Evolutionary conservation across 192 early-diverging fungal genomes (phyloP).

Genomic region (Coemansia sp.): DNA sequence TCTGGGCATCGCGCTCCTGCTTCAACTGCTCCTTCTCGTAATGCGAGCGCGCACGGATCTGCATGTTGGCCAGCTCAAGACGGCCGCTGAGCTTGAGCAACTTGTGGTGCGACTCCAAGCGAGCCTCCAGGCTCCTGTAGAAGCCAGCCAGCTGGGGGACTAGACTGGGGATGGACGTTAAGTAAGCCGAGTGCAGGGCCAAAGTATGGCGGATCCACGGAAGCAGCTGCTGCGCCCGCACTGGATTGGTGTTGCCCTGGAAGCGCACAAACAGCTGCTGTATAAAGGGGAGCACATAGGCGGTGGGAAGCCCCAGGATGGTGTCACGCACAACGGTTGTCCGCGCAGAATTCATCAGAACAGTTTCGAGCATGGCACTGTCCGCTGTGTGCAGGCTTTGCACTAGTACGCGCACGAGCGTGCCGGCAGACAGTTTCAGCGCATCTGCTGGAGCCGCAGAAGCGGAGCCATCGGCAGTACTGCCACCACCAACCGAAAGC

Average conservation of each 20-base stretch:
- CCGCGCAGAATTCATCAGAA: conserved; percentile 38
- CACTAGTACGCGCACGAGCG: conserved; percentile 53
- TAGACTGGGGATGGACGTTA: conserved; percentile 40
- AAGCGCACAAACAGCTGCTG: conserved; percentile 55
- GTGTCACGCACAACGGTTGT: conserved; percentile 49
- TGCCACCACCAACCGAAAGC: conserved; percentile 25
- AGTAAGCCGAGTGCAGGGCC: conserved; percentile 41
- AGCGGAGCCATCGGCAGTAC: background rate
- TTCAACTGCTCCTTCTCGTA: conserved; percentile 20
- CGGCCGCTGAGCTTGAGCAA: conserved; percentile 41
- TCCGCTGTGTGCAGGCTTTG: conserved; percentile 51
- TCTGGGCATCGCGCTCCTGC: conserved; percentile 15
- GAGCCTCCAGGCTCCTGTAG: conserved; percentile 38
- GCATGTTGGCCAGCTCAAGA: conserved; percentile 43
- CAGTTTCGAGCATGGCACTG: conserved; percentile 32
- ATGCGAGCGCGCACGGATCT: conserved; percentile 36
- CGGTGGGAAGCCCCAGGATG: conserved; percentile 26
- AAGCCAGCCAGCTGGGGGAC: conserved; percentile 47
- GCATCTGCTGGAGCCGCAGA: background rate
- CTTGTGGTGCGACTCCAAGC: conserved; percentile 33
- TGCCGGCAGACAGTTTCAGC: conserved; percentile 20
- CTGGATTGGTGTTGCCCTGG: conserved; percentile 20
- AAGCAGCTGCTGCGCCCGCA: conserved; percentile 32
- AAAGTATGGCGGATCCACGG: conserved; percentile 44
- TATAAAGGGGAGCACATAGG: conserved; percentile 43